phyloP scores from a whole-genome alignment of 805 yeast genomes.

The Monosporozyma aerobia region DNA sequence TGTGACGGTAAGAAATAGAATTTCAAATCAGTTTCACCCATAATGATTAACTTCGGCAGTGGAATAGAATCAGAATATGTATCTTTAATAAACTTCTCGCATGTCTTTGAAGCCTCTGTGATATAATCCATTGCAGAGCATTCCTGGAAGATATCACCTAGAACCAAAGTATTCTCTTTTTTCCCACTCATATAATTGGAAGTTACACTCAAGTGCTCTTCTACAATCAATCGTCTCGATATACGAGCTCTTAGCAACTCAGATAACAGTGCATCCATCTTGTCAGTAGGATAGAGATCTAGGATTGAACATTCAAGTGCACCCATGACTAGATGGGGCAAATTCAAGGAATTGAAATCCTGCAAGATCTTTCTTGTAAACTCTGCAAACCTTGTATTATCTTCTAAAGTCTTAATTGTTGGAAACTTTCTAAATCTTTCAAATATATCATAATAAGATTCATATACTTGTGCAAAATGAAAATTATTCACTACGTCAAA shows the following conservation, averaged over 20 bases:
- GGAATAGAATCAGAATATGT: constrained; percentile 42
- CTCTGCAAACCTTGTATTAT: constrained; percentile 64
- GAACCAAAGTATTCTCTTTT: constrained; percentile 37
- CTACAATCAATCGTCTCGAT: constrained; percentile 81
- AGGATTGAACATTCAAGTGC: constrained; percentile 70
- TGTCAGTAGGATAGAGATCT: constrained; percentile 44
- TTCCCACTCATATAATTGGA: constrained; percentile 44
- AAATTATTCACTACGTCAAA: constrained; percentile 76
- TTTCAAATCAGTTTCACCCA: constrained; percentile 55
- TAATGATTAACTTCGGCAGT: constrained; percentile 69
- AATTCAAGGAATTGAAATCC: constrained; percentile 69
- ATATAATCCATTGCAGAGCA: constrained; percentile 69
- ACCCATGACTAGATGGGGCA: constrained; percentile 90
- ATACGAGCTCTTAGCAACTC: constrained; percentile 76
- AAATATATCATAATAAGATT: constrained; percentile 79
- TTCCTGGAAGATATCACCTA: constrained; percentile 75
- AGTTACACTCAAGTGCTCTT: constrained; percentile 79
- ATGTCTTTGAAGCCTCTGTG: constrained; percentile 41
- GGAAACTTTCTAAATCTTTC: constrained; percentile 73
- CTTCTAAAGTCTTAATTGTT: constrained; percentile 56
- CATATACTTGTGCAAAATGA: constrained; percentile 81
- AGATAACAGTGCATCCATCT: constrained; percentile 67
- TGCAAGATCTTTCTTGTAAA: constrained; percentile 52
- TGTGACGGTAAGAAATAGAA: constrained; percentile 85
- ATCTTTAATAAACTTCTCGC: constrained; percentile 43